Percentiles rank a stretch among this genome's conserved stretches.
Conservation (phyloP, 352 stramenopile genomes). For the Phytophthora rubi region DNA sequence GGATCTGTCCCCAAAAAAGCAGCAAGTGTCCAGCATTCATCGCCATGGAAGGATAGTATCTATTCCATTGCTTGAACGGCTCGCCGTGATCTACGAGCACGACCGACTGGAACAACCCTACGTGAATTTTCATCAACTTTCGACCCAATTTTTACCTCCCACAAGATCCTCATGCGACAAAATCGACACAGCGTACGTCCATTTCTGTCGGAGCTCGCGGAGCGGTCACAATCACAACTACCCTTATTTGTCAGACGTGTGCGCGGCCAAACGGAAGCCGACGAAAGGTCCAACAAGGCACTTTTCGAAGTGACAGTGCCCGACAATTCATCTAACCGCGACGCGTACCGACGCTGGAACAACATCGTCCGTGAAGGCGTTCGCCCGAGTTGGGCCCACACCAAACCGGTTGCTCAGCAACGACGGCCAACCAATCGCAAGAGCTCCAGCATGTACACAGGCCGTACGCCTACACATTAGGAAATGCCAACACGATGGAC, state of each 20-base stretch:
- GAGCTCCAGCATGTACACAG: not conserved
- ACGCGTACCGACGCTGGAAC: not conserved
- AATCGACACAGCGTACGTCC: not conserved
- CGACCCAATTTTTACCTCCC: not conserved
- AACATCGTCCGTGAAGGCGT: constrained; percentile 9
- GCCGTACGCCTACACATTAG: constrained; percentile 11
- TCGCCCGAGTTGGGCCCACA: not conserved
- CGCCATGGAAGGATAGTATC: too few relatives aligned
- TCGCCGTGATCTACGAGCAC: too few relatives aligned
- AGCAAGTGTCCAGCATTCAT: too few relatives aligned
- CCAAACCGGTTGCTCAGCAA: not conserved
- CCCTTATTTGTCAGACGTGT: constrained; percentile 1
- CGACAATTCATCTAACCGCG: not conserved
- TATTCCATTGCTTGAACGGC: too few relatives aligned
- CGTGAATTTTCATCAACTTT: not conserved
- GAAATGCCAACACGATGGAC: constrained; percentile 10
- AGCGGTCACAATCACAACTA: not conserved
- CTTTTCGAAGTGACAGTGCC: not conserved
- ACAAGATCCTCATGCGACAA: too few relatives aligned
- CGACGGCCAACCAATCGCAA: not conserved
- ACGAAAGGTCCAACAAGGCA: constrained; percentile 11
- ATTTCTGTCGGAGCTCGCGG: constrained; percentile 2
- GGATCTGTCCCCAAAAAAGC: too few relatives aligned
- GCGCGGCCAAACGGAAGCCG: not conserved
- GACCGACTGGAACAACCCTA: too few relatives aligned